Conservation (phyloP, 2,329 filamentous ascomycete genomes). For the Neonectria hederae region DNA sequence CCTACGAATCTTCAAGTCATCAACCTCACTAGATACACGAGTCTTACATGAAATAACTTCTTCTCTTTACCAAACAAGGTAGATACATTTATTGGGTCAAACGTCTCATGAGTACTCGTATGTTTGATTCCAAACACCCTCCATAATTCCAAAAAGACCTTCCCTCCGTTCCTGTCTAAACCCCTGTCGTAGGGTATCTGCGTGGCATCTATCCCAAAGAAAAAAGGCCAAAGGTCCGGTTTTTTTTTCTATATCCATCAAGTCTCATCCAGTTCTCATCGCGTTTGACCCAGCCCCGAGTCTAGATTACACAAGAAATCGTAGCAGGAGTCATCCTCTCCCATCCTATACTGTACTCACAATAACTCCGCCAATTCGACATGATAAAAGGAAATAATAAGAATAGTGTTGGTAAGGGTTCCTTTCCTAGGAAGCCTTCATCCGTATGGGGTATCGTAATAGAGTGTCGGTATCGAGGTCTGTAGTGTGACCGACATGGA, state of each 20-base stretch:
- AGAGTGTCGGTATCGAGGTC: constrained; percentile 20
- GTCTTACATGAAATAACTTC: neutral
- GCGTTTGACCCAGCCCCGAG: constrained; percentile 20
- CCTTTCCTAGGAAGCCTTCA: constrained; percentile 24
- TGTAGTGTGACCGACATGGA: constrained; percentile 22
- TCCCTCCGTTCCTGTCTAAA: constrained; percentile 16
- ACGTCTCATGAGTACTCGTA: constrained; percentile 9
- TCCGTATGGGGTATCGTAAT: constrained; percentile 41
- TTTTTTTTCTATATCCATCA: constrained; percentile 26
- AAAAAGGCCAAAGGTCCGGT: neutral
- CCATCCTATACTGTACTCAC: constrained; percentile 2
- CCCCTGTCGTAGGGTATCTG: constrained; percentile 31
- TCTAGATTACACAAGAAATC: constrained; percentile 8
- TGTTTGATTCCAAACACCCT: constrained; percentile 9
- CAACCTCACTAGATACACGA: neutral
- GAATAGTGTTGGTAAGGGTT: constrained; percentile 20
- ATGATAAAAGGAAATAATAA: constrained; percentile 24
- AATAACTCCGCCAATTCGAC: constrained; percentile 22
- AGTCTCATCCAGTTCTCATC: constrained; percentile 27
- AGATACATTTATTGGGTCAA: neutral
- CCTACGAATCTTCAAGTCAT: neutral
- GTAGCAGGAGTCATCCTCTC: constrained; percentile 14
- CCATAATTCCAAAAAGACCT: constrained; percentile 1
- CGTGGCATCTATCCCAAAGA: constrained; percentile 20
- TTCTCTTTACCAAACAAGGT: neutral